These are phyloP conservation scores for Trichoderma hamatum DNA, from an alignment of 2,329 filamentous ascomycete species.

Conservation along the genomic window DNA sequence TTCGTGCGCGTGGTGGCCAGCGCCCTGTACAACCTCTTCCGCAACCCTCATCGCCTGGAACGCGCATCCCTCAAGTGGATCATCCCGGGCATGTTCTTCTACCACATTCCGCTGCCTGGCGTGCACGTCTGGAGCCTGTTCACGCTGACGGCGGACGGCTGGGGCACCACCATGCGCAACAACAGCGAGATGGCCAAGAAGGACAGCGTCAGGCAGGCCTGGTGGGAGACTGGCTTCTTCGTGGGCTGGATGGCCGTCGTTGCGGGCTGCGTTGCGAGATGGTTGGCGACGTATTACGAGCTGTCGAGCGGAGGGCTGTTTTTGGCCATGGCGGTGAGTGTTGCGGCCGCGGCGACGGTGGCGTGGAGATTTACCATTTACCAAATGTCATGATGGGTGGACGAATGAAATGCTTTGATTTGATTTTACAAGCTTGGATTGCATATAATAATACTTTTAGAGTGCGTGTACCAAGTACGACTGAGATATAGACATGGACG, in stretches of 20 bases:
- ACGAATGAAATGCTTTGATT: not conserved
- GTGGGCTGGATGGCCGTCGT: constrained; percentile 34
- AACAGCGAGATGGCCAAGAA: constrained; percentile 29
- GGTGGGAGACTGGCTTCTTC: constrained; percentile 35
- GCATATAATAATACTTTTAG: not conserved
- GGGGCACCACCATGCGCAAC: constrained; percentile 35
- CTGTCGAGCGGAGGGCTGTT: not conserved
- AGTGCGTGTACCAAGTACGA: not conserved
- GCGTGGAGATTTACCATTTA: constrained; percentile 23
- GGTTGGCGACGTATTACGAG: constrained; percentile 17
- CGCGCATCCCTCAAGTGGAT: constrained; percentile 30
- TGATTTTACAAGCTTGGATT: not conserved
- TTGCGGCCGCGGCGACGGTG: not conserved
- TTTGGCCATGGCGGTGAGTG: constrained; percentile 9
- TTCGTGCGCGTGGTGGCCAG: constrained; percentile 27
- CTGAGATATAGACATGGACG: not conserved
- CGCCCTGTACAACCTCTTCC: constrained; percentile 31
- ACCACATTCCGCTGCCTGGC: constrained; percentile 33
- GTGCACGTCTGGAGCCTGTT: constrained; percentile 35
- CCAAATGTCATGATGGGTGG: not conserved
- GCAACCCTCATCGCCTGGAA: constrained; percentile 34
- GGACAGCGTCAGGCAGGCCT: constrained; percentile 30
- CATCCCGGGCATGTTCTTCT: constrained; percentile 33
- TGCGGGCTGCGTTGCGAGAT: constrained; percentile 26
- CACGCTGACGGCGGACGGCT: constrained; percentile 34